Evolutionary conservation across 2,329 filamentous ascomycete species (phyloP), one percentile per base, ranked within the genome.

Genomic region (Clarireedia homoeocarpa): DNA sequence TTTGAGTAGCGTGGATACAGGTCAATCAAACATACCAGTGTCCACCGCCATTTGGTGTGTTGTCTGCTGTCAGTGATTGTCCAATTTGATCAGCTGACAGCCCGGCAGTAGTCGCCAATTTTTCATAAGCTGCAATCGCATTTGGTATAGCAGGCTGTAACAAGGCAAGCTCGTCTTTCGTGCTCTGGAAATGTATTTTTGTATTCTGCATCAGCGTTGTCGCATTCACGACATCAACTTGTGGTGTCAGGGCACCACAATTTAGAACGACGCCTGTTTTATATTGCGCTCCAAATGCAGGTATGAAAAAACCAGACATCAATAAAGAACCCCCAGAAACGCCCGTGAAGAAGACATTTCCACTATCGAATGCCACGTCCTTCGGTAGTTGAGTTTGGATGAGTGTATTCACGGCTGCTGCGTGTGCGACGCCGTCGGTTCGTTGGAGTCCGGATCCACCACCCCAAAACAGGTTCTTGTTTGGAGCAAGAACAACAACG

Each of bases 401-500:
- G 24, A 82, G 73, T 59, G 78, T 75, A 58, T 76, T 75, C 45
- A 83, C 78, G 27, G 79, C 79, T 58, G 79, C 76, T 0, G 80
- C 71, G 68, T 83, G 79, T 6, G 72, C 77, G 0, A 75, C 78
- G 58, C 80, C 80, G 64, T 83, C 76, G 4, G 76, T 77, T 23
- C 80, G 75, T 45, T 77, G 64, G 23, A 80, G 73, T 1, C 78
- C 79, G 2, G 69, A 57, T 48, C 77, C 76, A 48, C 79, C 78
- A 54, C 80, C 80, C 80, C 80, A 83, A 72, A 82, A 81, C 36
- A 79, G 73, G 58, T 79, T 75, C 53, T 70, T 65, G 65, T 81
- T 73, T 5, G 80, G 80, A 0, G 80, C 77, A 12, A 83, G 0
- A 82, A 92, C 62, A 71, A 89, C 38, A 83, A 92, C 55, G 84